Evolutionary conservation across 352 stramenopile species (phyloP).

Genomic region (Phytophthora sp.): DNA sequence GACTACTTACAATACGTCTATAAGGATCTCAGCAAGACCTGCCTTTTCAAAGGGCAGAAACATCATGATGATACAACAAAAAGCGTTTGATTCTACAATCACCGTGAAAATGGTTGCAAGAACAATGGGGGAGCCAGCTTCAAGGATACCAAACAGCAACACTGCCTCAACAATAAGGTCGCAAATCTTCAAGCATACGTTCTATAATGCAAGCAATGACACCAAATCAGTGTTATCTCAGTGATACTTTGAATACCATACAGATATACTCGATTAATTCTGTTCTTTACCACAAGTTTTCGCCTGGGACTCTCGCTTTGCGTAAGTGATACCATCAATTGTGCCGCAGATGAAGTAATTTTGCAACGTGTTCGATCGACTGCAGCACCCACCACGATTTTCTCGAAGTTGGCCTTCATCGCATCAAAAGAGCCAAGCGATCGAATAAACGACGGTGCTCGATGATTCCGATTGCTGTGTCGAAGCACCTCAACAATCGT

Average conservation of each 20-base stretch:
- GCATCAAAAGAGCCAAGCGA: background rate
- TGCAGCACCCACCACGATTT: background rate
- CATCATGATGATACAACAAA: background rate
- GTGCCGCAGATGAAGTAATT: background rate
- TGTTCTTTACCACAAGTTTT: constrained; percentile 8
- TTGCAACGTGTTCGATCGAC: background rate
- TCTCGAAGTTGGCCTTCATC: background rate
- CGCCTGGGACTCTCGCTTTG: background rate
- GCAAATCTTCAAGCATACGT: background rate
- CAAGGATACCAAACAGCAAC: background rate
- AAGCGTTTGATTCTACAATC: background rate
- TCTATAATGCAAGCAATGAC: too few relatives aligned
- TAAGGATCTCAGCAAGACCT: background rate
- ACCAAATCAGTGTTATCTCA: too few relatives aligned
- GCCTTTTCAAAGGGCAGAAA: background rate
- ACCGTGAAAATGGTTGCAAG: background rate
- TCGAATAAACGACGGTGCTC: background rate
- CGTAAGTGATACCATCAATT: background rate
- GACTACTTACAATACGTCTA: constrained; percentile 10
- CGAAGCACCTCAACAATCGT: background rate
- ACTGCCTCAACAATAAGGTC: background rate
- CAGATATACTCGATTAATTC: too few relatives aligned
- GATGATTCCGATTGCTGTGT: background rate
- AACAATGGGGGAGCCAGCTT: background rate
- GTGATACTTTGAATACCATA: too few relatives aligned